Conservation (phyloP, 208 protist genomes). For the Acanthamoeba culbertsoni region DNA sequence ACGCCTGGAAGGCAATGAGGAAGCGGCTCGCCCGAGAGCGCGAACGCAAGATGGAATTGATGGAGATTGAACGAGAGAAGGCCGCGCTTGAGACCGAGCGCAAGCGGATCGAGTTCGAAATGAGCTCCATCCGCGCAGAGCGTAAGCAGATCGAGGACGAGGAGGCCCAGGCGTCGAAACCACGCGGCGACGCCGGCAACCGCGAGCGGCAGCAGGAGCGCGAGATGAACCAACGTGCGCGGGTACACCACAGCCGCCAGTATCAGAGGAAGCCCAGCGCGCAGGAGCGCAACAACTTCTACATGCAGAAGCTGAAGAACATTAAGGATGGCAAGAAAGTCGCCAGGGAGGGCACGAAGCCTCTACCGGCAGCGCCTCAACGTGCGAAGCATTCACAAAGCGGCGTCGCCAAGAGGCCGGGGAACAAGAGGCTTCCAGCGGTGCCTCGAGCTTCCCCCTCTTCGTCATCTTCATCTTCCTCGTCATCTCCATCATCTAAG, state of each 20-base stretch:
- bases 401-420: too few relatives aligned
- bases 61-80: too few relatives aligned
- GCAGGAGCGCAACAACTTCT: background rate
- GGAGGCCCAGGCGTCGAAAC: background rate
- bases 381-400: background rate
- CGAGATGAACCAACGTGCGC: background rate
- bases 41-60: too few relatives aligned
- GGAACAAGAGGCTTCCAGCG: background rate
- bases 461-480: too few relatives aligned
- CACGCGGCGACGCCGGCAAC: background rate
- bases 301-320: background rate
- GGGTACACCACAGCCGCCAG: background rate
- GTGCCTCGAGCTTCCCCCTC: too few relatives aligned
- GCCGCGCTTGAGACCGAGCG: too few relatives aligned
- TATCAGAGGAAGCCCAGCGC: background rate
- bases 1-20: too few relatives aligned
- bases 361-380: background rate
- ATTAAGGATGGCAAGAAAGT: background rate
- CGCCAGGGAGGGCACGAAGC: background rate
- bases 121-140: too few relatives aligned
- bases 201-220: background rate
- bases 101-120: too few relatives aligned
- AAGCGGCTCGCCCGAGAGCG: too few relatives aligned
- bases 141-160: background rate
- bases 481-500: background rate